Base-by-base conservation (phyloP, 225 moss, liverwort and hornwort species). In the Ulota crispa region DNA sequence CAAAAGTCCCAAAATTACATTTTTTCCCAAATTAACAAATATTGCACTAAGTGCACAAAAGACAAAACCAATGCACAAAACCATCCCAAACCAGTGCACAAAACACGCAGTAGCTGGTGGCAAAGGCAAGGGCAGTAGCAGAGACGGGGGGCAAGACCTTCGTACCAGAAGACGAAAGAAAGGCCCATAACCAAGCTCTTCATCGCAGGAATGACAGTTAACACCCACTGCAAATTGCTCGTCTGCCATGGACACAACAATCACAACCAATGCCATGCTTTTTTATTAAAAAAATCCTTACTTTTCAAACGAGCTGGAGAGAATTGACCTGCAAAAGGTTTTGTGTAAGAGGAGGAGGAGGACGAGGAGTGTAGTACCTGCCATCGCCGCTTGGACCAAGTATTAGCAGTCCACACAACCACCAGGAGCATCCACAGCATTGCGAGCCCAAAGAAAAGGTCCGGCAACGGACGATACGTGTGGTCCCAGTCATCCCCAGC, bases 381-480 rank as follows among this genome's bases (percentile, higher is more conserved):
- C 93, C 94, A 96, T 83, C 96, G 92, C 28, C 96, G 91, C 83
- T 91, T 91, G 63, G 81, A 93, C 96, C 96, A 96, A 16, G 93
- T 96, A 78, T 96, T 96, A 27, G 87, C 75, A 14, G 86, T 92
- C 96, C 96, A 96, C 23, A 90, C 86, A 31, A 90, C 69, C n/a
- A 91, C 89, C 39, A 96, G 85, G 20, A 92, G 73, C 69, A 86
- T 84, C 96, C 96, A 96, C 23, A 92, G 70, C 12, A 91, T 59
- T 1, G 92, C 85, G 21, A 95, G 86, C 10, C 91, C 92, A 53
- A 88, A 93, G 90, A 95, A 95, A 4, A 95, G 77, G 72, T 89
- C 86, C 8, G 95, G 95, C 87, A 95, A 63, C 15, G 90, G 88
- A 52, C 89, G 86, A 68, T 92, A 93, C 12, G 89, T 88, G 76